Conservation (phyloP, 2,329 filamentous ascomycete species). For the Clarireedia sp. region DNA sequence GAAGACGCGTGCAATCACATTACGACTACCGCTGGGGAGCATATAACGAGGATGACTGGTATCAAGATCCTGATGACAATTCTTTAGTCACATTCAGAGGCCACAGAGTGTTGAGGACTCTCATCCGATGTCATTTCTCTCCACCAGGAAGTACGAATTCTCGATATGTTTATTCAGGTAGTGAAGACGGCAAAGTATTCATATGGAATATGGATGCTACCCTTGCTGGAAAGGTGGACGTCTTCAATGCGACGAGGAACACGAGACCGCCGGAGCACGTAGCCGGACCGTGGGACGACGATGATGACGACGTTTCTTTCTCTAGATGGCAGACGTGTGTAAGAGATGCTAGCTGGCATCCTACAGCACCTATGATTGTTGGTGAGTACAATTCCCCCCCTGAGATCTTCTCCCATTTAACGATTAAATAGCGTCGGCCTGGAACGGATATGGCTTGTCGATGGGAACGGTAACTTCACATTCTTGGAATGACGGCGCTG, state of each 20-base stretch:
- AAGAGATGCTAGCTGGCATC: constrained; percentile 66
- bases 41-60: constrained; percentile 59
- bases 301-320: constrained; percentile 19
- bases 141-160: constrained; percentile 79
- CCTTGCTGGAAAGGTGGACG: constrained; percentile 68
- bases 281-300: constrained; percentile 16
- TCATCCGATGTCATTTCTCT: constrained; percentile 93
- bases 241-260: constrained; percentile 59
- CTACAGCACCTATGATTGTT: constrained; percentile 56
- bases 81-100: constrained; percentile 90
- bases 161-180: constrained; percentile 88
- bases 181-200: constrained; percentile 80
- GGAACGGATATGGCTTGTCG: constrained; percentile 60
- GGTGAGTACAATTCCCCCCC: constrained; percentile 11
- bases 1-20: constrained; percentile 42
- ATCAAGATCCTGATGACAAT: constrained; percentile 75
- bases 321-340: constrained; percentile 57
- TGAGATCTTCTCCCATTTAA: constrained; percentile 7
- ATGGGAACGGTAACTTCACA: constrained; percentile 60
- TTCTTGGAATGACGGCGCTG: constrained; percentile 55
- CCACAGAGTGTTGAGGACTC: constrained; percentile 78
- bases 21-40: constrained; percentile 69
- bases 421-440: constrained; percentile 47
- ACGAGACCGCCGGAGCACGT: constrained; percentile 40
- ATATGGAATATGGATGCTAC: constrained; percentile 94